A percentile compares a stretch with the other conserved stretches of the same genome.
Conservation (phyloP, 2,329 filamentous ascomycete genomes). For the Alternaria burnsii region DNA sequence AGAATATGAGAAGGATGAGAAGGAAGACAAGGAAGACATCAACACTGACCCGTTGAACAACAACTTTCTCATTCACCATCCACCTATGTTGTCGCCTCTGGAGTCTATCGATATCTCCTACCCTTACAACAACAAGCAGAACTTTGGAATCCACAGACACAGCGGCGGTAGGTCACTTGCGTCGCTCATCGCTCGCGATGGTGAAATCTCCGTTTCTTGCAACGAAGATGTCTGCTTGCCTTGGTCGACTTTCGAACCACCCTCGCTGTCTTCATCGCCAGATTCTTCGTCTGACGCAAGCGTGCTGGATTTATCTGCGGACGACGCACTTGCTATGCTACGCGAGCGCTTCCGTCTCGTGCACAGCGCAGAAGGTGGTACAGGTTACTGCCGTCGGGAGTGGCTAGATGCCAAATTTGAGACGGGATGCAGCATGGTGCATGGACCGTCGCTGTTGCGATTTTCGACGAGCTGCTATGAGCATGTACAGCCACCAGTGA, state of each 20-base stretch:
- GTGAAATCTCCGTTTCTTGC: background rate
- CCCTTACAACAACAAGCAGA: background rate
- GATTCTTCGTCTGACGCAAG: background rate
- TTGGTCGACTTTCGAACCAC: background rate
- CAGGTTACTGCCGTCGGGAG: background rate
- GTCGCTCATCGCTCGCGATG: background rate
- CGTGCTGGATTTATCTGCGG: background rate
- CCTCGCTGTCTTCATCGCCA: background rate
- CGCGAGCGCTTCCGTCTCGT: background rate
- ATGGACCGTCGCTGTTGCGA: background rate
- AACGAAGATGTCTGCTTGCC: background rate
- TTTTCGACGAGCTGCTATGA: background rate
- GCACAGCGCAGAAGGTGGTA: background rate
- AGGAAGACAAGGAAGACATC: background rate
- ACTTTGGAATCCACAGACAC: background rate
- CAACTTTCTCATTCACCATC: background rate
- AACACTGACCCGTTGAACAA: background rate
- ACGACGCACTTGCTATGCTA: background rate
- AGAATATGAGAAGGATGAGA: background rate
- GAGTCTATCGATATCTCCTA: background rate
- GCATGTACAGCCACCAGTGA: background rate
- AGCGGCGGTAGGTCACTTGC: constrained; percentile 2
- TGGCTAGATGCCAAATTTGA: background rate
- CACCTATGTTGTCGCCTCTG: background rate
- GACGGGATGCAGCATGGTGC: background rate